A percentile compares a stretch with the other conserved stretches of the same genome.
Conservation (phyloP, 208 protist species). For the Acanthamoeba lugdunensis region DNA sequence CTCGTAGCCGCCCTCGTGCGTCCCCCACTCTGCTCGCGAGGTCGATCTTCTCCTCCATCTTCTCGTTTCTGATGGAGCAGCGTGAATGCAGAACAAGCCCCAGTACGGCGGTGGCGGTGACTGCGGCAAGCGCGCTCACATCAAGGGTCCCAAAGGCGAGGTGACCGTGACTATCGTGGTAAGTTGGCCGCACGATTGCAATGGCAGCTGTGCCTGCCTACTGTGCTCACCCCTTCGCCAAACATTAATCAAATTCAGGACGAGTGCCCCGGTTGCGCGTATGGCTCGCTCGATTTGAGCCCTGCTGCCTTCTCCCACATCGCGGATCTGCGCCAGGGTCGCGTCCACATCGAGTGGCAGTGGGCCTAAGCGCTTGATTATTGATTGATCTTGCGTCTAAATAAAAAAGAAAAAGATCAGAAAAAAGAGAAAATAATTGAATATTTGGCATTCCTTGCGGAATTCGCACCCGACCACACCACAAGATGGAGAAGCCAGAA, state of each 20-base stretch:
- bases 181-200: not conserved
- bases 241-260: not conserved
- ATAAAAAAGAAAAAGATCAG: no score
- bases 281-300: slow-evolving; percentile 50
- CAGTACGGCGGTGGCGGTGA: slow-evolving; percentile 11
- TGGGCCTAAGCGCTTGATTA: not conserved
- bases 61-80: not conserved
- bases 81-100: not conserved
- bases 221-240: not conserved
- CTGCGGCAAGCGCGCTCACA: slow-evolving; percentile 51
- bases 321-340: slow-evolving; percentile 26
- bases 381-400: no score
- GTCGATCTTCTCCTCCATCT: no score
- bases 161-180: slow-evolving; percentile 69
- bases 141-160: slow-evolving; percentile 45
- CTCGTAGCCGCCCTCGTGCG: not conserved
- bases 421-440: no score
- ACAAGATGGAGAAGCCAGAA: no score
- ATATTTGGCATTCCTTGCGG: no score
- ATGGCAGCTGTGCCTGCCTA: not conserved
- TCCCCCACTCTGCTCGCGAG: no score
- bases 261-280: slow-evolving; percentile 65
- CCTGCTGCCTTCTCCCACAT: slow-evolving; percentile 69
- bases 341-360: slow-evolving; percentile 66
- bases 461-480: no score